Evolutionary conservation across 176 grass and related monocot species (phyloP).

Genomic region (Zea luxurians): DNA sequence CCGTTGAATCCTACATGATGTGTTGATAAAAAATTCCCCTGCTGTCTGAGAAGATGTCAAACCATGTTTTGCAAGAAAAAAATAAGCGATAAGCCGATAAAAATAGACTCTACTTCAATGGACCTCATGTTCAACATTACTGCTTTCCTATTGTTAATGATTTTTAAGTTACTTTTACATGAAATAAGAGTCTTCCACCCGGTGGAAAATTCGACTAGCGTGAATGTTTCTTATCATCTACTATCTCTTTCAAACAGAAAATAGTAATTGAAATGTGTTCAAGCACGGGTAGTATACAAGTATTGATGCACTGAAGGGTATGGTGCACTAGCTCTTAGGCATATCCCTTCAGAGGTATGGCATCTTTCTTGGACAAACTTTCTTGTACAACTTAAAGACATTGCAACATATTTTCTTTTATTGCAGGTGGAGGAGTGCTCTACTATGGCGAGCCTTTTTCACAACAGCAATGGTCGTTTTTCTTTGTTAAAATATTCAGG

Average conservation of each 20-base stretch:
- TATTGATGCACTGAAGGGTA: conserved; percentile 7
- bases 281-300: neutral
- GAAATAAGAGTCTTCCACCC: neutral
- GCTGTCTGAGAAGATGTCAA: conserved; percentile 4
- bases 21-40: neutral
- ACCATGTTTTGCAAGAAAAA: neutral
- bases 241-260: neutral
- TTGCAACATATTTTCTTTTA: conserved; percentile 22
- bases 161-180: conserved; percentile 2
- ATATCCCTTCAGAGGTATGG: neutral
- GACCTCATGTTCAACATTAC: neutral
- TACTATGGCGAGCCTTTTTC: conserved; percentile 94
- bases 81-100: neutral
- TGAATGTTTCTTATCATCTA: conserved; percentile 3
- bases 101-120: conserved; percentile 1
- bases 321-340: neutral
- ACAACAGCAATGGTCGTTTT: conserved; percentile 86
- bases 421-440: conserved; percentile 92
- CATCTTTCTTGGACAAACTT: neutral
- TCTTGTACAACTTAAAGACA: neutral
- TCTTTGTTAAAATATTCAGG: conserved; percentile 55
- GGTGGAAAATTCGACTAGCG: neutral
- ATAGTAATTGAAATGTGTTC: conserved; percentile 5
- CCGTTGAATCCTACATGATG: neutral
- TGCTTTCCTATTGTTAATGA: neutral